Conservation (phyloP, 768 basidiomycete genomes). For the Lactifluus hygrophoroides region DNA sequence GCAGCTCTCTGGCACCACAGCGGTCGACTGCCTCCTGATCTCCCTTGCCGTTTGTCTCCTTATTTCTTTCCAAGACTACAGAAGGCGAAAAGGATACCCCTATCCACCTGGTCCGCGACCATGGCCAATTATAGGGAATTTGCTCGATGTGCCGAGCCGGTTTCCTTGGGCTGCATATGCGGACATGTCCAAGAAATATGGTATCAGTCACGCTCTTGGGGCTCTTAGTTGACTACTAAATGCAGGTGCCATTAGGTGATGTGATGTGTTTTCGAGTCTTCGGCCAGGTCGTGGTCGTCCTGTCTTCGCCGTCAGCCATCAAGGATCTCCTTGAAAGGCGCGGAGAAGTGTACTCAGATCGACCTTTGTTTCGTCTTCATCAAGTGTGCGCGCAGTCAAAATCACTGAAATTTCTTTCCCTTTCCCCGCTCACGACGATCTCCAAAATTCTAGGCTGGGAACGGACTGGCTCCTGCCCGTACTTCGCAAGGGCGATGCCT, state of each 20-base stretch:
- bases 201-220: neutral
- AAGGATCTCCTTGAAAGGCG: constrained; percentile 46
- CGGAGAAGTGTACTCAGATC: constrained; percentile 26
- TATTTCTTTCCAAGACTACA: neutral
- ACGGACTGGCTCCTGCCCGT: constrained; percentile 1
- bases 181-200: constrained; percentile 2
- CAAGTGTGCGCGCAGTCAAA: neutral
- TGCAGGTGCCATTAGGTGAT: neutral
- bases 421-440: neutral
- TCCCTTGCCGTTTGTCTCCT: neutral
- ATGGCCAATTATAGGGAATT: neutral
- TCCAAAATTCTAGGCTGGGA: neutral
- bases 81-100: neutral
- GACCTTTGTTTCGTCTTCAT: neutral
- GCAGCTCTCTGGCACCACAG: neutral
- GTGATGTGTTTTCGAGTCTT: constrained; percentile 28
- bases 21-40: neutral
- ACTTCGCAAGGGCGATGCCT: neutral
- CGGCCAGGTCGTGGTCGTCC: constrained; percentile 39
- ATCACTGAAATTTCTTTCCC: neutral
- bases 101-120: constrained; percentile 6
- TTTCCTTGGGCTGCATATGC: neutral
- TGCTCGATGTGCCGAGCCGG: neutral
- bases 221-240: neutral
- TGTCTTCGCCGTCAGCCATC: constrained; percentile 38